Evolutionary conservation across 2,329 filamentous ascomycete genomes (phyloP), one percentile per base, ranked within the genome.

Genomic region (Calonectria henricotiae): DNA sequence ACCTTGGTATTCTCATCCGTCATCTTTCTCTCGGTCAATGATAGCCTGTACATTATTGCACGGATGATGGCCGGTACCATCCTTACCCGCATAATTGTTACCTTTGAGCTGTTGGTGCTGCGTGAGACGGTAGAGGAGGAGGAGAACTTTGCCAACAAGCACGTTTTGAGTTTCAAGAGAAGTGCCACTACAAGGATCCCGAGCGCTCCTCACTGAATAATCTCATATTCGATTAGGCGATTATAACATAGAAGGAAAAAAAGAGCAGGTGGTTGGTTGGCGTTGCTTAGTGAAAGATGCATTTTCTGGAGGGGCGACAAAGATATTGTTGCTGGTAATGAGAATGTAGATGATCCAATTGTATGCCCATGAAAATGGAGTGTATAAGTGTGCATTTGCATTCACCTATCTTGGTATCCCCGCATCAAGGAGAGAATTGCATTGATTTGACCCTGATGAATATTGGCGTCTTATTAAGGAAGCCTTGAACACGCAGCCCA

Each of bases 21-120:
- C 46, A 23, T 64, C 27, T 72, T 72, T 30, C 35, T 72, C n/a
- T 67, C 70, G 9, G 54, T 72, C 43, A 67, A 62, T n/a, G 63
- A 68, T n/a, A 70, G 67, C 39, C 37, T 65, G 47, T 65, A 49
- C 17, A 41, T 71, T 20, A 27, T 69, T 20, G 41, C 47, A 12
- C 69, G 69, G 12, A 47, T 69, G 35, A 62, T 71, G 66, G 62
- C 54, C 8, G 68, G 62, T 37, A 49, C 66, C 11, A 63, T 71
- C n/a, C 27, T 65, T 17, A 32, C 61, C 15, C 67, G 66, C 20
- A 51, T 71, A 17, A 71, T 69, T 25, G 30, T 62, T 13, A 69
- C 61, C 20, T 58, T 58, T 55, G 62, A 69, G 66, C 62, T 66
- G 23, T 41, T 69, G 17, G 54, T 64, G n/a, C 62, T 71, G 8